Evolutionary conservation across 2,329 filamentous ascomycete genomes (phyloP).

Genomic region (Plenodomus biglobosus): DNA sequence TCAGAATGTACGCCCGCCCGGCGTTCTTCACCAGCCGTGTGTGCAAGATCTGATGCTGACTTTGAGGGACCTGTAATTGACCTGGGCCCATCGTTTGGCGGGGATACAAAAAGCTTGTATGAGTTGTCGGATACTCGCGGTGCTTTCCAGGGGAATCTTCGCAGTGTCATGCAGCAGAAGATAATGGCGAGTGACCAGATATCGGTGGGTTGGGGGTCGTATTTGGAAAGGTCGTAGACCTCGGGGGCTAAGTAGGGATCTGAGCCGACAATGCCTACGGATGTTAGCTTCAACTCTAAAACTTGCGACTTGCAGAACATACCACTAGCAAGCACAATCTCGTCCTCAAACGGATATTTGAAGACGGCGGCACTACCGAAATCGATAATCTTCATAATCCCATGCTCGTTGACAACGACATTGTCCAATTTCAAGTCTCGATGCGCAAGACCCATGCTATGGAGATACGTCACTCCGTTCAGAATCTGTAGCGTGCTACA

Average conservation of each 20-base stretch:
- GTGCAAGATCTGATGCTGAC: conserved; percentile 40
- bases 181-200: conserved; percentile 99
- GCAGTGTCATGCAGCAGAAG: conserved; percentile 96
- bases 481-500: conserved; percentile 94
- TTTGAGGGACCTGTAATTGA: conserved; percentile 38
- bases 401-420: conserved; percentile 91
- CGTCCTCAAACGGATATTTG: conserved; percentile 93
- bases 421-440: conserved; percentile 96
- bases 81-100: conserved; percentile 61
- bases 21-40: conserved; percentile 37
- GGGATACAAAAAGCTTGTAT: conserved; percentile 86
- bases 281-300: conserved; percentile 15
- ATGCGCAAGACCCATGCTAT: conserved; percentile 92
- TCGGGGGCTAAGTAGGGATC: conserved; percentile 97
- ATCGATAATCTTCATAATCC: conserved; percentile 99
- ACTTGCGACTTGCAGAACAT: conserved; percentile 40
- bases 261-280: conserved; percentile 72
- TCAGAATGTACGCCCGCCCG: conserved; percentile 41
- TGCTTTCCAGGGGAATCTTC: conserved; percentile 96
- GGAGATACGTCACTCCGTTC: conserved; percentile 90
- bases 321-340: conserved; percentile 80
- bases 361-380: conserved; percentile 98
- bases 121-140: conserved; percentile 90
- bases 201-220: conserved; percentile 90
- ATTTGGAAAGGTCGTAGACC: conserved; percentile 90